Evolutionary conservation across 768 basidiomycete species (phyloP).

Genomic region (Boletus pseudo-olivaceus): DNA sequence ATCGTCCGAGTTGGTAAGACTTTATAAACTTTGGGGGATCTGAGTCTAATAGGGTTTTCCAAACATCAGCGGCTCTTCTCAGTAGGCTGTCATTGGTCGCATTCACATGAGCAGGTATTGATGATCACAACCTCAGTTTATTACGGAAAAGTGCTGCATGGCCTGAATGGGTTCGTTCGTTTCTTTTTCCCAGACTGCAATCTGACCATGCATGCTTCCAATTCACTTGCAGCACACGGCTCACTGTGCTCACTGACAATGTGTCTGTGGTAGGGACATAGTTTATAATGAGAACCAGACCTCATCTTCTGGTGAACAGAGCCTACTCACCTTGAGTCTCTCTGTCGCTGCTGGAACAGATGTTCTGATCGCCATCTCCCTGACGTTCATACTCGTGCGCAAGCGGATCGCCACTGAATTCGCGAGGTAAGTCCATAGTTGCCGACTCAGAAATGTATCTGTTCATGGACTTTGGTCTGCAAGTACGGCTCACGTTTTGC

Average conservation of each 20-base stretch:
- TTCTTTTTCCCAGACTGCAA: no score
- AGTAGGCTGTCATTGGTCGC: no score
- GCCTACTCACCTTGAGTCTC: background rate
- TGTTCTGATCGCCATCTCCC: background rate
- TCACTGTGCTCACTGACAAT: background rate
- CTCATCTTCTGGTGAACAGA: background rate
- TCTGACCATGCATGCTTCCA: background rate
- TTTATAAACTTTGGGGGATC: no score
- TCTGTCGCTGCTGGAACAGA: slow-evolving; percentile 5
- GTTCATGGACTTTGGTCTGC: background rate
- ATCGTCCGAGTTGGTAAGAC: slow-evolving; percentile 8
- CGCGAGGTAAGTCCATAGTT: background rate
- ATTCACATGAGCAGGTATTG: no score
- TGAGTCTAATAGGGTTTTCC: no score
- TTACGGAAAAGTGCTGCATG: background rate
- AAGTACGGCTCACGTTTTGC: no score
- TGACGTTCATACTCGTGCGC: slow-evolving; percentile 6
- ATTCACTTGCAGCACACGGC: background rate
- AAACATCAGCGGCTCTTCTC: no score
- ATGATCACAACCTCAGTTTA: no score
- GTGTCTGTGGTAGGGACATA: background rate
- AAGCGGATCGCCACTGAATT: background rate
- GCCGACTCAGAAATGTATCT: background rate
- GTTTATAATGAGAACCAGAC: background rate
- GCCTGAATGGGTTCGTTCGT: background rate